These are phyloP conservation scores for Teunomyces gatunensis DNA, from an alignment of 805 yeast species.

Conservation along the genomic window DNA sequence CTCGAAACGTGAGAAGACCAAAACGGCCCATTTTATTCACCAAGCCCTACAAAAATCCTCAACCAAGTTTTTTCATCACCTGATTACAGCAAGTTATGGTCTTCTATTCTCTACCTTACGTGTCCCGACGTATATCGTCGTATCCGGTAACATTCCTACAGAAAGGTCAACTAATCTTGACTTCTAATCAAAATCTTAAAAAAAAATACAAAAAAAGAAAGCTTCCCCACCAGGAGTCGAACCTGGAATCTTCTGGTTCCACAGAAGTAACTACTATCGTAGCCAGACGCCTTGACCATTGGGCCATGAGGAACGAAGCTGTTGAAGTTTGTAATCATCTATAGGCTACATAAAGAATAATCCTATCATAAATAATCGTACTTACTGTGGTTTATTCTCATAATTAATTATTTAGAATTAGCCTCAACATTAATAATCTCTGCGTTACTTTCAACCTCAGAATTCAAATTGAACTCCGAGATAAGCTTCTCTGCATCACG, in stretches of 20 bases:
- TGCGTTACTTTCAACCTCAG: not conserved
- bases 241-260: slow-evolving; percentile 53
- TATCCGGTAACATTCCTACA: too few relatives aligned
- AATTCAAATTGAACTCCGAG: not conserved
- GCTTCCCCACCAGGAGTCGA: slow-evolving; percentile 54
- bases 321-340: not conserved
- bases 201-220: slow-evolving; percentile 18
- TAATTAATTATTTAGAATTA: not conserved
- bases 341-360: too few relatives aligned
- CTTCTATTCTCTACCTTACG: not conserved
- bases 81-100: not conserved
- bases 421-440: not conserved
- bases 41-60: not conserved
- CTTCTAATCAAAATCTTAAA: too few relatives aligned
- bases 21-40: not conserved
- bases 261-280: slow-evolving; percentile 51
- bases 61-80: not conserved
- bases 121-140: too few relatives aligned
- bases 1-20: not conserved
- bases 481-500: slow-evolving; percentile 17
- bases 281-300: slow-evolving; percentile 77
- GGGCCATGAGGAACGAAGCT: slow-evolving; percentile 70
- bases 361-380: too few relatives aligned
- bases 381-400: not conserved
- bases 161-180: too few relatives aligned